phyloP scores from a whole-genome alignment of 305 asterid genomes.

The Caryopteris hybrid region DNA sequence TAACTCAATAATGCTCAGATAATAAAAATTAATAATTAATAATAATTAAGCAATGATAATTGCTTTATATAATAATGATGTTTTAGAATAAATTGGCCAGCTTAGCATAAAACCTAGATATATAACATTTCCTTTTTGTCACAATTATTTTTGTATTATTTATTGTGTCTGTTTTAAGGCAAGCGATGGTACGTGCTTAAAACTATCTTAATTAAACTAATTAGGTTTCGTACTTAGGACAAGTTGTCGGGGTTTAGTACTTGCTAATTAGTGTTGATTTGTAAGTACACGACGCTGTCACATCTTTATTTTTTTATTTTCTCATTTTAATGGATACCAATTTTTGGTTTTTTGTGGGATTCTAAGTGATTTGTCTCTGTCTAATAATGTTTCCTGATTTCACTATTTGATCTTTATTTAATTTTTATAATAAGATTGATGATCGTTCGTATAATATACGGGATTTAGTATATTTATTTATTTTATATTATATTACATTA shows the following conservation, averaged over 20 bases:
- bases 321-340: too few species aligned
- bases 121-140: not conserved
- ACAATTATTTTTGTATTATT: not conserved
- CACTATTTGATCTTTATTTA: not conserved
- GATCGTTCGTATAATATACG: too few species aligned
- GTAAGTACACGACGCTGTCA: conserved; percentile 13
- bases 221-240: not conserved
- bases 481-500: too few species aligned
- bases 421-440: too few species aligned
- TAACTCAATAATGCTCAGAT: conserved; percentile 8
- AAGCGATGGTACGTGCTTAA: not conserved
- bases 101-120: conserved; percentile 8
- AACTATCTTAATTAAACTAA: not conserved
- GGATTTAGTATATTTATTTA: too few species aligned
- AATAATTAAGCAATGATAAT: not conserved
- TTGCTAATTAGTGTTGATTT: not conserved
- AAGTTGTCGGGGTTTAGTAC: conserved; percentile 2
- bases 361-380: not conserved
- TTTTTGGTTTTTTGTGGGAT: conserved; percentile 2
- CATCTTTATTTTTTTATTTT: too few species aligned
- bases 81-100: not conserved
- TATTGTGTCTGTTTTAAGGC: conserved; percentile 5
- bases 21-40: not conserved
- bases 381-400: not conserved
- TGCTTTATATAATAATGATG: not conserved